Conservation (phyloP, 345 rosid species). For the Carallia brachiata region DNA sequence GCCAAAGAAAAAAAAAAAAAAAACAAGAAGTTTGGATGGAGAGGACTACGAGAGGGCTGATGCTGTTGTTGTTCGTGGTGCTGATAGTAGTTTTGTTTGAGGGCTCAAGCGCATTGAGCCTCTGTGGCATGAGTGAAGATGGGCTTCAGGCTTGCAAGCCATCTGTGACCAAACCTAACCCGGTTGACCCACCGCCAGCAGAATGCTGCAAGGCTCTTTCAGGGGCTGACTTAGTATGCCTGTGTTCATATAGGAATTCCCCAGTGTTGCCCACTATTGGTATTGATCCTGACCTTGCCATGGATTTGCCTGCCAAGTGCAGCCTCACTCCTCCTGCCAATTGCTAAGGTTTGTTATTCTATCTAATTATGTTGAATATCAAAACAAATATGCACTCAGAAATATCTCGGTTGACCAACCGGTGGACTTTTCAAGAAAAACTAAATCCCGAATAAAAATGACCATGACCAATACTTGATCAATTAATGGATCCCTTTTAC, state of each 20-base stretch:
- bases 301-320: constrained; percentile 54
- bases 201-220: constrained; percentile 56
- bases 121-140: constrained; percentile 48
- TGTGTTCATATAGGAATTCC: constrained; percentile 61
- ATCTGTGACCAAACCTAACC: constrained; percentile 48
- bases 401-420: no score
- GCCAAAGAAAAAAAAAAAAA: not conserved
- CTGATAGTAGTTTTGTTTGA: constrained; percentile 8
- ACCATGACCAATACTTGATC: no score
- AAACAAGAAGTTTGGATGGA: not conserved
- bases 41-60: constrained; percentile 2
- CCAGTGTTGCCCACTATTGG: constrained; percentile 51
- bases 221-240: constrained; percentile 53
- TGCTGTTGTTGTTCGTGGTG: constrained; percentile 5
- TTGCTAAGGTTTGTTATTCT: constrained; percentile 18
- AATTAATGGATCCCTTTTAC: no score
- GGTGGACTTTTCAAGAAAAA: no score
- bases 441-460: no score
- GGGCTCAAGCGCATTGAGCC: constrained; percentile 29
- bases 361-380: no score
- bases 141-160: constrained; percentile 60
- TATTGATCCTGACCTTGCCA: constrained; percentile 68
- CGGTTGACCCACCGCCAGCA: constrained; percentile 46
- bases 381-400: no score
- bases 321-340: constrained; percentile 30